Evolutionary conservation across 257 asterid species (phyloP).

Genomic region (Solanum lycopersicoides): DNA sequence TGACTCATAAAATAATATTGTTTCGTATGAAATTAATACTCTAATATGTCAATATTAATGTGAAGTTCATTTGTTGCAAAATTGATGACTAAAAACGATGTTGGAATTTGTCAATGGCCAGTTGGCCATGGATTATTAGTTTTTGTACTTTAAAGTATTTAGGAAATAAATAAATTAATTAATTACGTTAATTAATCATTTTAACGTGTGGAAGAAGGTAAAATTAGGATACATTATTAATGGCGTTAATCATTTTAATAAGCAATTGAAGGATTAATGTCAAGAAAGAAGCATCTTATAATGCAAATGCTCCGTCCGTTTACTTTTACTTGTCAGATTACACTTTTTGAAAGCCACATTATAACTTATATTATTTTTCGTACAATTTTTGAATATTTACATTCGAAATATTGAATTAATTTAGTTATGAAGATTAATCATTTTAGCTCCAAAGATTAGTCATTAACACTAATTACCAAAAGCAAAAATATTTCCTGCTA

Average conservation of each 20-base stretch:
- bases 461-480: neutral
- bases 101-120: neutral
- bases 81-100: neutral
- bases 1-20: too few relatives aligned
- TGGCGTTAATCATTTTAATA: neutral
- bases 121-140: neutral
- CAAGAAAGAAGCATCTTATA: neutral
- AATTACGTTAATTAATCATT: neutral
- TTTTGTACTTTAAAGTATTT: neutral
- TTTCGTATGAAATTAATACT: too few relatives aligned
- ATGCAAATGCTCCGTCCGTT: fast-evolving
- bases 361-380: too few relatives aligned
- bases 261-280: neutral
- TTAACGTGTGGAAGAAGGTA: neutral
- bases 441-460: neutral
- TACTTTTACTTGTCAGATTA: neutral
- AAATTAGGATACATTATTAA: neutral
- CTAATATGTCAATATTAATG: neutral
- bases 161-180: neutral
- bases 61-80: neutral
- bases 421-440: too few relatives aligned
- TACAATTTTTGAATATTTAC: too few relatives aligned
- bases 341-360: neutral
- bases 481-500: neutral
- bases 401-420: too few relatives aligned